phyloP scores from a whole-genome alignment of 2,329 filamentous ascomycete genomes.

The Claviceps paspali region DNA sequence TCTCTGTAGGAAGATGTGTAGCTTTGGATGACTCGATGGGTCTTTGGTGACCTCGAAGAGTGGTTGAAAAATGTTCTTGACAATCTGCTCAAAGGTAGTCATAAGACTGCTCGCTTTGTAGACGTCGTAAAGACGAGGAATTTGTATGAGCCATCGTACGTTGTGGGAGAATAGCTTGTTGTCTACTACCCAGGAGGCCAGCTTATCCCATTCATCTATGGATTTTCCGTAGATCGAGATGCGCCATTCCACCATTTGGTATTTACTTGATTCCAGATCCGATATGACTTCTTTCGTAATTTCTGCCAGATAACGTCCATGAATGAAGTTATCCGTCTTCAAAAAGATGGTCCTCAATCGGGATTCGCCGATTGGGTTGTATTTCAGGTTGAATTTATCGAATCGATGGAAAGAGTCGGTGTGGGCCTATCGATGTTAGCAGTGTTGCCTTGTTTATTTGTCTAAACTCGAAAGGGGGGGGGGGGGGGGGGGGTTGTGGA shows the following conservation, averaged over 20 bases:
- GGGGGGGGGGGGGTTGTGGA: too few relatives aligned
- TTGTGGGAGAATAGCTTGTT: conserved; percentile 98
- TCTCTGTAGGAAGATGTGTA: conserved; percentile 86
- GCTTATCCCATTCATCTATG: conserved; percentile 91
- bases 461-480: too few relatives aligned
- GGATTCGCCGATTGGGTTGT: conserved; percentile 94
- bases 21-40: conserved; percentile 73
- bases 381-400: conserved; percentile 99
- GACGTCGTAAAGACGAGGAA: conserved; percentile 87
- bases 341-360: conserved; percentile 93
- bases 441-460: too few relatives aligned
- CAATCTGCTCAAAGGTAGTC: conserved; percentile 77
- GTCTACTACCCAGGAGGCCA: conserved; percentile 93
- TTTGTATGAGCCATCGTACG: conserved; percentile 90
- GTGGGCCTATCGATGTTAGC: conserved; percentile 47
- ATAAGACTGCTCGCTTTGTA: conserved; percentile 84
- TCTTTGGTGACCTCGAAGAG: conserved; percentile 89
- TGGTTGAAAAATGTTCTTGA: conserved; percentile 83
- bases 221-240: conserved; percentile 93
- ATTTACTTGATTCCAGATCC: conserved; percentile 95
- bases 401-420: conserved; percentile 97
- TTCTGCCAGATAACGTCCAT: conserved; percentile 88
- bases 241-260: conserved; percentile 98
- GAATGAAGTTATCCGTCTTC: conserved; percentile 96
- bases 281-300: conserved; percentile 97